Percentiles rank a stretch among this genome's conserved stretches.
phyloP scores from a whole-genome alignment of 176 grass and related monocot genomes.

The Rhipidocladum racemiflorum region DNA sequence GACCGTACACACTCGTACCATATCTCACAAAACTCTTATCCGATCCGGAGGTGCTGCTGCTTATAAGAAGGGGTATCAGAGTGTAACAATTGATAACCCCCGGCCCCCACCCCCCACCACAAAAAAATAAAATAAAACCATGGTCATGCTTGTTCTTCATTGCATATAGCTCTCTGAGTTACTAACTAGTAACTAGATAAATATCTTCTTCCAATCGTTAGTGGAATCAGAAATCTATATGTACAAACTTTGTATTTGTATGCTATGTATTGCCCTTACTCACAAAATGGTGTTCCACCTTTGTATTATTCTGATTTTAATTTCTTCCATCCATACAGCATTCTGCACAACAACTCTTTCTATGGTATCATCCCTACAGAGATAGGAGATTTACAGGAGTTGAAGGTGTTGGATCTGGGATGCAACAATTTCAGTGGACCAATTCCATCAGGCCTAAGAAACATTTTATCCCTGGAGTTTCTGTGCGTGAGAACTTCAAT shows the following conservation, averaged over 20 bases:
- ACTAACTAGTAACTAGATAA: neutral
- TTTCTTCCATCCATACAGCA: slow-evolving; percentile 20
- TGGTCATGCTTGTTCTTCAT: neutral
- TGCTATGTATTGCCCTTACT: neutral
- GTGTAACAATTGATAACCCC: no score
- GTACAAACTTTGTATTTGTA: neutral
- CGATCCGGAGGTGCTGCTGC: no score
- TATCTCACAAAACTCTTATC: no score
- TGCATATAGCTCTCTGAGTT: neutral
- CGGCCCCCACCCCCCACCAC: no score
- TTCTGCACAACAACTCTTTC: slow-evolving; percentile 55
- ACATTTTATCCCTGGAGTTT: slow-evolving; percentile 33
- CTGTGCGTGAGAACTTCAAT: slow-evolving; percentile 37
- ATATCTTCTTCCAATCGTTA: neutral
- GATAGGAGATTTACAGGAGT: slow-evolving; percentile 33
- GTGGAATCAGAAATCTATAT: neutral
- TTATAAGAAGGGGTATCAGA: no score
- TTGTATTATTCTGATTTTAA: neutral
- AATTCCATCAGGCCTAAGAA: slow-evolving; percentile 41
- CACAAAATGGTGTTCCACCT: neutral
- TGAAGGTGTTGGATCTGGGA: slow-evolving; percentile 54
- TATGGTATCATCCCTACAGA: slow-evolving; percentile 49
- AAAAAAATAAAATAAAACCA: neutral
- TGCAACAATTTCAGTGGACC: slow-evolving; percentile 53
- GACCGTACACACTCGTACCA: no score